Percentiles rank a stretch among this genome's conserved stretches.
These are phyloP conservation scores for Arachnomyces sp. DNA, from an alignment of 2,329 filamentous ascomycete genomes.

Conservation along the genomic window DNA sequence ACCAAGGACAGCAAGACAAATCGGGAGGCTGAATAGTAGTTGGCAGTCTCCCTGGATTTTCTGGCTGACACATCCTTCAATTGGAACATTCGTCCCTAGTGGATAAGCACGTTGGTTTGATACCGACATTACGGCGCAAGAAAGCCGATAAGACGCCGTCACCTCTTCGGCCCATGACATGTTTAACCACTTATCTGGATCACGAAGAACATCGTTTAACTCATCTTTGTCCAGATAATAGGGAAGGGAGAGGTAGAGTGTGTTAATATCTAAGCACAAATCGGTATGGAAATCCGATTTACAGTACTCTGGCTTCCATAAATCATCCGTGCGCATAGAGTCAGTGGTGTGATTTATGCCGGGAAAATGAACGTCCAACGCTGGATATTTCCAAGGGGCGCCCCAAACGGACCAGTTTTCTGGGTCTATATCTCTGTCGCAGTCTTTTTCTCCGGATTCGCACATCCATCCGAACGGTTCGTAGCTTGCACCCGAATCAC, in stretches of 20 bases:
- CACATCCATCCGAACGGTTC: conserved; percentile 1
- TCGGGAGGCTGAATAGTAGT: conserved; percentile 13
- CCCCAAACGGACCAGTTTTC: conserved; percentile 1
- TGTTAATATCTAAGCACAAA: too few species aligned
- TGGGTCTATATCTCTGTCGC: conserved; percentile 1
- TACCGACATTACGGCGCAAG: too few species aligned
- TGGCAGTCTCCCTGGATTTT: conserved; percentile 13
- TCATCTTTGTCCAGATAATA: not conserved
- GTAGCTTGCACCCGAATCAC: too few species aligned
- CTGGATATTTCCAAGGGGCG: not conserved
- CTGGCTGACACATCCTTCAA: too few species aligned
- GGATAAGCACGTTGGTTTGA: too few species aligned
- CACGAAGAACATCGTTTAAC: not conserved
- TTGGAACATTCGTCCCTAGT: too few species aligned
- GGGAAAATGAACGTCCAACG: not conserved
- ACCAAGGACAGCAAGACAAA: conserved; percentile 13
- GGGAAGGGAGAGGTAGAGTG: too few species aligned
- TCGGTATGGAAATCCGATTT: too few species aligned
- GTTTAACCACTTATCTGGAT: conserved; percentile 1
- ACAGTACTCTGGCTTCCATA: too few species aligned
- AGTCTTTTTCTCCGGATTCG: too few species aligned
- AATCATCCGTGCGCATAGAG: too few species aligned
- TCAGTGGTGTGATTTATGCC: not conserved
- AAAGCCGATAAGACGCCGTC: too few species aligned
- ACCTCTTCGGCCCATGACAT: conserved; percentile 1